Evolutionary conservation across 2,329 filamentous ascomycete genomes (phyloP).

Genomic region (Fusarium sp.): DNA sequence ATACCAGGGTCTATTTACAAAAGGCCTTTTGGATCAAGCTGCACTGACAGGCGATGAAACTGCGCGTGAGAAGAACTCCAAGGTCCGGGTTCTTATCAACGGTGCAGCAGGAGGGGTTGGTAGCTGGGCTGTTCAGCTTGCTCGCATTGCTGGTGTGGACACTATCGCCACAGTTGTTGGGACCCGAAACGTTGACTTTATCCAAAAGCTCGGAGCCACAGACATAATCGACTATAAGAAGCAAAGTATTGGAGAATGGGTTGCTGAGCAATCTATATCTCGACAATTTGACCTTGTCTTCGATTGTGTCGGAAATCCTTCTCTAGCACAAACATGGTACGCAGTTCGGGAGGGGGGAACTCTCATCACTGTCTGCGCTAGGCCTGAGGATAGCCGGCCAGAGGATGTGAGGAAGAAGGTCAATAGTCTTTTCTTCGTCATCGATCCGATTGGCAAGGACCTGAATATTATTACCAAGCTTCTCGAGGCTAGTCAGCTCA

Average conservation of each 20-base stretch:
- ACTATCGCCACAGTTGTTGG: slow-evolving; percentile 11
- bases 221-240: slow-evolving; percentile 35
- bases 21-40: not conserved
- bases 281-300: slow-evolving; percentile 32
- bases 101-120: slow-evolving; percentile 31
- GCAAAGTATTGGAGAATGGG: slow-evolving; percentile 27
- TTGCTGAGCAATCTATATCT: not conserved
- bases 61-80: slow-evolving; percentile 5
- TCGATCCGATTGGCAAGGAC: slow-evolving; percentile 29
- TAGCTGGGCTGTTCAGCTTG: slow-evolving; percentile 33
- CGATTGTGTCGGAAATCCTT: slow-evolving; percentile 32
- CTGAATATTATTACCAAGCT: slow-evolving; percentile 23
- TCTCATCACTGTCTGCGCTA: slow-evolving; percentile 23
- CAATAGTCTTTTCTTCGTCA: slow-evolving; percentile 29
- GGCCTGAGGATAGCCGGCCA: slow-evolving; percentile 27
- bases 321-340: slow-evolving; percentile 27
- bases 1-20: slow-evolving; percentile 54
- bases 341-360: slow-evolving; percentile 27
- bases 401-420: slow-evolving; percentile 18
- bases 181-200: slow-evolving; percentile 10
- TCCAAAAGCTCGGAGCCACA: slow-evolving; percentile 19
- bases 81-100: slow-evolving; percentile 18
- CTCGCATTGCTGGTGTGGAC: slow-evolving; percentile 12
- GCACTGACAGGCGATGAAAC: not conserved
- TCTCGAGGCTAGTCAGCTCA: slow-evolving; percentile 27